A percentile compares a stretch with the other conserved stretches of the same genome.
These are phyloP conservation scores for Pleurotus sapidus DNA, from an alignment of 768 basidiomycete genomes.

Conservation along the genomic window DNA sequence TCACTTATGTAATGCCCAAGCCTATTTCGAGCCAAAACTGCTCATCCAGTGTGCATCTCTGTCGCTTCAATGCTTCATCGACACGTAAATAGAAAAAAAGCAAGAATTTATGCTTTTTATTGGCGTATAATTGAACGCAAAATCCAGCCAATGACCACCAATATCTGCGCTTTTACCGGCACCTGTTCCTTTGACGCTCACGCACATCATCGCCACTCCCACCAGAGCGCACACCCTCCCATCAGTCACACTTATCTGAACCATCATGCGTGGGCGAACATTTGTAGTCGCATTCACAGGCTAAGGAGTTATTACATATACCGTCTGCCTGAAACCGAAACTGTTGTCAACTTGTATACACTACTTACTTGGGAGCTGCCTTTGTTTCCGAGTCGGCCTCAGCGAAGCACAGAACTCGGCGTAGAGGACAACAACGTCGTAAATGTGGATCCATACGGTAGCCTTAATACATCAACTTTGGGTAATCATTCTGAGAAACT, in stretches of 20 bases:
- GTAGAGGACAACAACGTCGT: background rate
- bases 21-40: background rate
- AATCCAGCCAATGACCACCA: too few relatives aligned
- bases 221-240: slow-evolving; percentile 25
- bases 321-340: background rate
- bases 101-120: too few relatives aligned
- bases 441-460: slow-evolving; percentile 1
- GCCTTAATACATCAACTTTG: background rate
- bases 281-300: slow-evolving; percentile 13
- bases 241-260: slow-evolving; percentile 52
- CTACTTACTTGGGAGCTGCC: too few relatives aligned
- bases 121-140: too few relatives aligned
- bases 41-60: background rate
- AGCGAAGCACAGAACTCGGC: too few relatives aligned
- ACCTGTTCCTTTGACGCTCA: background rate
- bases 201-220: slow-evolving; percentile 3
- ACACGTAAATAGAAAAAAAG: background rate
- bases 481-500: background rate
- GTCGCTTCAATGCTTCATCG: background rate
- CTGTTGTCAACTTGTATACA: too few relatives aligned
- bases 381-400: too few relatives aligned
- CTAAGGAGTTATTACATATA: slow-evolving; percentile 4
- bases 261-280: slow-evolving; percentile 10
- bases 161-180: background rate
- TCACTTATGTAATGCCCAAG: slow-evolving; percentile 39